Evolutionary conservation across 257 asterid species (phyloP).

Genomic region (Echites panduratus): DNA sequence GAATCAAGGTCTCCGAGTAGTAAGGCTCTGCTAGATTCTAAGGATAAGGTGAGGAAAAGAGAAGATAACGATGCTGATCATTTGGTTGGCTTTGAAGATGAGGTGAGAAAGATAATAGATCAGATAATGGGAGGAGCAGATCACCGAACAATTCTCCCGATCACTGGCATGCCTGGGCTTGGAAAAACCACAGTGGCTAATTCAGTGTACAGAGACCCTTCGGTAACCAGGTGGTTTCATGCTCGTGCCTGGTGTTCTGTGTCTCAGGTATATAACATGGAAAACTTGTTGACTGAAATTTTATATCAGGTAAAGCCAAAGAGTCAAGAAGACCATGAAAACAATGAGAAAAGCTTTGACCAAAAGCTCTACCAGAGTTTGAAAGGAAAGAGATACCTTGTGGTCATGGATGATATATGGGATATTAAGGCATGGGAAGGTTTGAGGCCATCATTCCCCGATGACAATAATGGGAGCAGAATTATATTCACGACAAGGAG

Average conservation of each 20-base stretch:
- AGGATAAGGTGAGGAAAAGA: not conserved
- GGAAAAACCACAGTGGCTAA: constrained; percentile 14
- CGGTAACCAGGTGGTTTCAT: not conserved
- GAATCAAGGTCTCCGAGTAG: not conserved
- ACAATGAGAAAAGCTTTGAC: not conserved
- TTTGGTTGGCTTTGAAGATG: constrained; percentile 6
- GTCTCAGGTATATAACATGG: constrained; percentile 6
- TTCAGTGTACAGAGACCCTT: not conserved
- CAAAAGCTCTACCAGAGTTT: constrained; percentile 2
- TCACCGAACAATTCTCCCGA: not conserved
- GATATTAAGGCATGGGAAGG: constrained; percentile 16
- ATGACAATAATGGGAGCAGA: constrained; percentile 16
- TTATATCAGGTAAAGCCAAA: not conserved
- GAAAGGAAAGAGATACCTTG: constrained; percentile 10
- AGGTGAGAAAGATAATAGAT: not conserved
- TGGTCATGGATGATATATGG: constrained; percentile 26
- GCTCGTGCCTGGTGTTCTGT: constrained; percentile 8
- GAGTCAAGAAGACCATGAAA: not conserved
- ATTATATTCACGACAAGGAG: constrained; percentile 13
- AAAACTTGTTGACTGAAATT: constrained; percentile 1
- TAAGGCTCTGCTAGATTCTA: not conserved
- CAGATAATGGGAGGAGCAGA: not conserved
- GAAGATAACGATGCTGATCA: not conserved
- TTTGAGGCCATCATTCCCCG: constrained; percentile 11
- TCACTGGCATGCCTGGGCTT: constrained; percentile 20